Conservation (phyloP, 2,329 filamentous ascomycete genomes). For the Hypoxylon sp. region DNA sequence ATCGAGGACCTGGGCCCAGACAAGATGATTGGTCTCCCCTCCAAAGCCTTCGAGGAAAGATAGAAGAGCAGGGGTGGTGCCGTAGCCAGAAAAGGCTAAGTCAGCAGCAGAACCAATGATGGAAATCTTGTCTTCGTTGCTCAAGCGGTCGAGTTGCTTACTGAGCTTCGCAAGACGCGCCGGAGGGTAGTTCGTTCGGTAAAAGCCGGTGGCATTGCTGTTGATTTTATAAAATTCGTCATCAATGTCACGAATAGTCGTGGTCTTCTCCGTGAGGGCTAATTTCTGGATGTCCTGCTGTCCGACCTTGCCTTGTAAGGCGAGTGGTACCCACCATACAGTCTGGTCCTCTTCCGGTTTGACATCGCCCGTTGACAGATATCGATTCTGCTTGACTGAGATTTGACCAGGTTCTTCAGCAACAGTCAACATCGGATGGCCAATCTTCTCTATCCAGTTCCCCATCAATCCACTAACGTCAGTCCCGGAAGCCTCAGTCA, state of each 20-base stretch:
- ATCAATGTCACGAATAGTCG: constrained; percentile 80
- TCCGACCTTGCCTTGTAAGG: constrained; percentile 80
- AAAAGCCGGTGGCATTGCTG: constrained; percentile 87
- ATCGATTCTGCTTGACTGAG: constrained; percentile 85
- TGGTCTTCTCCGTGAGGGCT: constrained; percentile 80
- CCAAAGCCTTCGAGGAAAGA: constrained; percentile 88
- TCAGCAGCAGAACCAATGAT: constrained; percentile 91
- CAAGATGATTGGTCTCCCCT: constrained; percentile 84
- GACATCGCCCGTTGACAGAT: constrained; percentile 91
- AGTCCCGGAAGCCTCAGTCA: constrained; percentile 87
- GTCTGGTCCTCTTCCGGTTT: constrained; percentile 92
- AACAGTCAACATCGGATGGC: constrained; percentile 90
- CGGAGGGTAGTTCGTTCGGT: constrained; percentile 94
- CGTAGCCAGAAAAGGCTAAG: constrained; percentile 87
- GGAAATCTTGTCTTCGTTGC: constrained; percentile 90
- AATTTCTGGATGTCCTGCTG: constrained; percentile 72
- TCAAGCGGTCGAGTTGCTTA: constrained; percentile 79
- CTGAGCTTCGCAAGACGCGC: constrained; percentile 84
- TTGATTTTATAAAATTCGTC: constrained; percentile 95
- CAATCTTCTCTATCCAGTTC: constrained; percentile 95
- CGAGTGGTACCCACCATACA: constrained; percentile 95
- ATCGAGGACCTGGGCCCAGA: constrained; percentile 88
- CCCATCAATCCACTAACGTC: constrained; percentile 91
- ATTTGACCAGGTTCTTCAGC: constrained; percentile 87
- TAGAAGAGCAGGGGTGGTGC: constrained; percentile 83